Percentiles rank a stretch among this genome's conserved stretches.
Conservation (phyloP, 1,284 basidiomycete species). For the Tylopilus sp. region DNA sequence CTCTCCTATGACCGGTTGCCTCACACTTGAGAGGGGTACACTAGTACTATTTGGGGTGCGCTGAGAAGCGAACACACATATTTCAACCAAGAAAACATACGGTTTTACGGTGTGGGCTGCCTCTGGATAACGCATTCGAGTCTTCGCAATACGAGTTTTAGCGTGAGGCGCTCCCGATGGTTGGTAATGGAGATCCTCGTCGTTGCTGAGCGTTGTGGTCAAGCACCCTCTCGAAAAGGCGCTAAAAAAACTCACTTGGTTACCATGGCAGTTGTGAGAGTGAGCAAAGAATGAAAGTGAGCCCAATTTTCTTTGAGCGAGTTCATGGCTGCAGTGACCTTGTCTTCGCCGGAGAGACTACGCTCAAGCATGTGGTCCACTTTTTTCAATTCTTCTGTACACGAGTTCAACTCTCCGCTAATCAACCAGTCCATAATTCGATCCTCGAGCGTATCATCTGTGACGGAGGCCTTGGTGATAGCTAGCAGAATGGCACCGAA, state of each 20-base stretch:
- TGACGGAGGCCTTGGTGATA: neutral
- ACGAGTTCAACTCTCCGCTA: neutral
- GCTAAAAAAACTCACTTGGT: neutral
- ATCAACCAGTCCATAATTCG: constrained; percentile 3
- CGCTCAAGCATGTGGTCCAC: neutral
- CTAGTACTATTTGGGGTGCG: no score
- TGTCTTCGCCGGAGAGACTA: neutral
- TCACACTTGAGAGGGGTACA: no score
- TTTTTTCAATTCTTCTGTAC: constrained; percentile 1
- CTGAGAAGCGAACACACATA: no score
- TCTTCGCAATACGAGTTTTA: no score
- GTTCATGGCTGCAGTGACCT: neutral
- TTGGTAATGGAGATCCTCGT: no score
- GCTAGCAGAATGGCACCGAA: neutral
- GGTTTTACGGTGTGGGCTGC: neutral
- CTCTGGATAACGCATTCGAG: no score
- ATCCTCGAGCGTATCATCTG: neutral
- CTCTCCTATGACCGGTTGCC: no score
- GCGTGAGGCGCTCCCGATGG: neutral
- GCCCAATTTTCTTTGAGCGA: neutral
- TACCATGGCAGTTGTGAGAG: neutral
- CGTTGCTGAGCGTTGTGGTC: neutral
- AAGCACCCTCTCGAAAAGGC: neutral
- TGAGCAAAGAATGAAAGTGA: constrained; percentile 7
- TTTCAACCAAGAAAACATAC: neutral